phyloP scores from a whole-genome alignment of 2,329 filamentous ascomycete species.

The Colletotrichum siamense region DNA sequence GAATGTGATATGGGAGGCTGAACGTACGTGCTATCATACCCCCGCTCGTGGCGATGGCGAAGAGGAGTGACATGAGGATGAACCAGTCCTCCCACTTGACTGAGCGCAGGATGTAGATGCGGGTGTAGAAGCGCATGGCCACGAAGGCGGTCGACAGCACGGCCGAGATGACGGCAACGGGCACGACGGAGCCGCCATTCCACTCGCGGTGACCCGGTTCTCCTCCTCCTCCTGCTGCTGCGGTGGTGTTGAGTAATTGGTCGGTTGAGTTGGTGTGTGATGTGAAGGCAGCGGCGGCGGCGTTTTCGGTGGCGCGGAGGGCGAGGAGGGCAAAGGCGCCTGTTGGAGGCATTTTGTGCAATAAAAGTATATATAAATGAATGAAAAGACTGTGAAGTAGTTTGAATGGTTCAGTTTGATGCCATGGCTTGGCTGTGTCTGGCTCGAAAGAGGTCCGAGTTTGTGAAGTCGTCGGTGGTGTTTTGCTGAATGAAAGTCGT shows the following conservation, averaged over 20 bases:
- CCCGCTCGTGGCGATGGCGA: slow-evolving; percentile 16
- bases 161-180: slow-evolving; percentile 22
- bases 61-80: slow-evolving; percentile 34
- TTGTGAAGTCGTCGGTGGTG: neutral
- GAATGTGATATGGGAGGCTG: neutral
- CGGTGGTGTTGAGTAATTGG: neutral
- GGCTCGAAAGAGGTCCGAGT: neutral
- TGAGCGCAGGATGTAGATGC: slow-evolving; percentile 34
- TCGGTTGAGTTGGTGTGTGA: neutral
- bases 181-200: slow-evolving; percentile 19
- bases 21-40: slow-evolving; percentile 21
- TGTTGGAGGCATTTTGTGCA: neutral
- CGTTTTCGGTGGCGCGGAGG: neutral
- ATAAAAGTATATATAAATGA: neutral
- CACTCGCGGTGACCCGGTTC: slow-evolving; percentile 14
- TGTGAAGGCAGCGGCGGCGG: neutral
- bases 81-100: slow-evolving; percentile 39
- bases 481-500: neutral
- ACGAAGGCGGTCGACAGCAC: slow-evolving; percentile 33
- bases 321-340: neutral
- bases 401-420: neutral
- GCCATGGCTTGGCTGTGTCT: neutral
- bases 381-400: neutral
- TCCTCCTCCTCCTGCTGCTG: neutral
- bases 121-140: slow-evolving; percentile 37